Evolutionary conservation across 768 basidiomycete genomes (phyloP), one percentile per base, ranked within the genome.

Genomic region (Boletus rubropictus): DNA sequence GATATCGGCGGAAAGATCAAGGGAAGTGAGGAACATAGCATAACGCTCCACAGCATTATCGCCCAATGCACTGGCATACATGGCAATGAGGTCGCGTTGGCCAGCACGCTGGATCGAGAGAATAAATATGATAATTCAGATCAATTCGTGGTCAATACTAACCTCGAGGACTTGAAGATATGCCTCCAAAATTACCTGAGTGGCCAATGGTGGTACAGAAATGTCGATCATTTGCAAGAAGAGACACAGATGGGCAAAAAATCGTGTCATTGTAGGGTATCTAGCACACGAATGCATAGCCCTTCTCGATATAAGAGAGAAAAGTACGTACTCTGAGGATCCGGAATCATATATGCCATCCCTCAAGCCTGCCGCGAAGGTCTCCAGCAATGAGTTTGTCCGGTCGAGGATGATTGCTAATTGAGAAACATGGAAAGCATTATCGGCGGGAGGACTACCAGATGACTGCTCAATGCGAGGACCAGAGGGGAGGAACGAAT

Each of bases 11-110:
- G 76, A 70, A 15, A 88, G 74, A 36, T 79, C 85, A 15, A 89
- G 75, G 0, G 84, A 86, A 25, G 86, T 80, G 20, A 98, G 74
- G 81, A 93, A 97, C 56, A 84, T 71, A 0, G 93, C 92, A 56
- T 97, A 98, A 29, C 90, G 84, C 57, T 92, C 87, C 31, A 95
- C 82, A 3, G 92, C 92, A 53, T 91, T 90, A 58, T 90, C 85
- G 6, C 92, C 89, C 18, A 98, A 70, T 24, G 89, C 89, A 12
- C 89, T 82, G 6, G 92, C 92, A 63, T 99, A 98, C 73, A 96
- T 80, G 0, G 95, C 93, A 11, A 98, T 92, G 15, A 98, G 76
- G 34, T 86, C 81, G 28, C 89, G 77, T 66, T 93, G 76, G 15
- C 86, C 88, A 15, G 88, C 85, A 34, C 73, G 72, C 83, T 87